These are phyloP conservation scores for Aspergillus niger DNA, from an alignment of 2,329 filamentous ascomycete genomes.

Conservation along the genomic window DNA sequence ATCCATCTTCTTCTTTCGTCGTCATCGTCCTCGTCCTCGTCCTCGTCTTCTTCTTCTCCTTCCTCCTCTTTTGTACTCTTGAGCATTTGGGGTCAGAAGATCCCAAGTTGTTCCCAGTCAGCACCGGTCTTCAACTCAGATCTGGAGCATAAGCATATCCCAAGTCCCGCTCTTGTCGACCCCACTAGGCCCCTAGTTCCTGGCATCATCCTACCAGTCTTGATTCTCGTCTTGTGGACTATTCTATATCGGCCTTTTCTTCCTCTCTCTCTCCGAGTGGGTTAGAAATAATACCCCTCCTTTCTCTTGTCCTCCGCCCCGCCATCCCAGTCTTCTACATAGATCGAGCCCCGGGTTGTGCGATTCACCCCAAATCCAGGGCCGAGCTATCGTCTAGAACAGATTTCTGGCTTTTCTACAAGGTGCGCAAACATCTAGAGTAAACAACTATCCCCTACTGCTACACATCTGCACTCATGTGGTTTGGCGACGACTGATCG, in stretches of 20 bases:
- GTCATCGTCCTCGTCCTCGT: constrained; percentile 11
- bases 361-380: not conserved
- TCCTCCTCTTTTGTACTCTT: not conserved
- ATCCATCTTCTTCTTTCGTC: constrained; percentile 7
- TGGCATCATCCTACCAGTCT: no score
- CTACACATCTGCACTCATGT: not conserved
- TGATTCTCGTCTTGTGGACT: no score
- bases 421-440: not conserved
- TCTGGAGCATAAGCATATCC: no score
- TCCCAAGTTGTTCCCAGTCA: not conserved
- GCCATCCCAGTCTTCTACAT: not conserved
- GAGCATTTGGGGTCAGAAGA: constrained; percentile 16
- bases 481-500: not conserved
- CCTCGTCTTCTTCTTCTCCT: constrained; percentile 4
- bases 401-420: not conserved
- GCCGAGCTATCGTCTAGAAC: not conserved
- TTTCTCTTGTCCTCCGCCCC: not conserved
- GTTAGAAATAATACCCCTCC: not conserved
- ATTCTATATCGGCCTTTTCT: not conserved
- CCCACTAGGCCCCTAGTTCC: no score
- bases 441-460: not conserved
- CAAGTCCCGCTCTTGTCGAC: no score
- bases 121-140: no score
- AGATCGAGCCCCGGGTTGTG: not conserved
- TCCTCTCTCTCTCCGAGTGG: not conserved